Evolutionary conservation across 495 filamentous ascomycete genomes (phyloP).

Genomic region (Penicillium soppii): DNA sequence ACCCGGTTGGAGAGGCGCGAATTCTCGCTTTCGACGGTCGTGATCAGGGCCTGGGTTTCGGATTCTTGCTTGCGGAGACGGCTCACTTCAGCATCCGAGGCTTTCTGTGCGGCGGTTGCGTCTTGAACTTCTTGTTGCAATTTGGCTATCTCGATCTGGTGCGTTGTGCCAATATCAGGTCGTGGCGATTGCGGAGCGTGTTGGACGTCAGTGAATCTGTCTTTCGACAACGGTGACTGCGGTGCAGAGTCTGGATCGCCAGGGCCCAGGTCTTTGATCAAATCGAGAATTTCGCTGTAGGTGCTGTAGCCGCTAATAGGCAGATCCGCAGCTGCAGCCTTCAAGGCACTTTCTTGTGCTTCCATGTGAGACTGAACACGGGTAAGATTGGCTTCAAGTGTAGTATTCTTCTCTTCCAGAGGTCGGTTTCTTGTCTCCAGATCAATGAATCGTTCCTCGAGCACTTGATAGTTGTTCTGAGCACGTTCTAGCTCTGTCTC

Average conservation of each 20-base stretch:
- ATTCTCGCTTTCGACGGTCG: slow-evolving; percentile 50
- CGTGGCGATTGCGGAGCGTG: slow-evolving; percentile 27
- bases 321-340: slow-evolving; percentile 42
- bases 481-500: slow-evolving; percentile 37
- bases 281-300: slow-evolving; percentile 43
- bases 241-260: slow-evolving; percentile 13
- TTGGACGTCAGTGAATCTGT: slow-evolving; percentile 16
- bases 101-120: slow-evolving; percentile 22
- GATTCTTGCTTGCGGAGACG: slow-evolving; percentile 37
- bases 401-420: slow-evolving; percentile 44
- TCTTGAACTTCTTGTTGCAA: slow-evolving; percentile 33
- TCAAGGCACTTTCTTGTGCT: slow-evolving; percentile 43
- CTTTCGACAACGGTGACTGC: slow-evolving; percentile 15
- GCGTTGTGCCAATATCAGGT: not conserved
- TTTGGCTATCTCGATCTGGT: slow-evolving; percentile 8
- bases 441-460: slow-evolving; percentile 38
- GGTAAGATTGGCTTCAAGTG: slow-evolving; percentile 41
- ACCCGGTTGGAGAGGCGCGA: slow-evolving; percentile 33
- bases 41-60: slow-evolving; percentile 43
- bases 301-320: slow-evolving; percentile 35
- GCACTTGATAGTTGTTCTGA: slow-evolving; percentile 30
- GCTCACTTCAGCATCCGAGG: slow-evolving; percentile 33
- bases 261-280: slow-evolving; percentile 40
- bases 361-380: slow-evolving; percentile 43
- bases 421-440: slow-evolving; percentile 40